Evolutionary conservation across 179 eudicot species (phyloP).

Genomic region (Beta lomatogona): DNA sequence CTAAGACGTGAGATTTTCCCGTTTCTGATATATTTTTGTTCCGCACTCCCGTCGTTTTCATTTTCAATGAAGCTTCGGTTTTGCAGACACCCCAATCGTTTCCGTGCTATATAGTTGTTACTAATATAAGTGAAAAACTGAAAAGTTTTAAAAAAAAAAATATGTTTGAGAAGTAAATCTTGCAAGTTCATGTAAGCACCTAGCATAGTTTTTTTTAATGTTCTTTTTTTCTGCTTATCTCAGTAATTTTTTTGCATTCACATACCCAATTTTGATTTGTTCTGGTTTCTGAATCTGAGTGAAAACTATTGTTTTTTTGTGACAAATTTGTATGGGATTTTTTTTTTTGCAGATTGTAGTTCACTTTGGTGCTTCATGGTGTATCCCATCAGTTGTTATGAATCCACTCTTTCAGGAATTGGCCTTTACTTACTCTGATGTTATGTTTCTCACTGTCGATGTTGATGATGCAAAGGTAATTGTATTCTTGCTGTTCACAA

Average conservation of each 20-base stretch:
- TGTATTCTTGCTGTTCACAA: not conserved
- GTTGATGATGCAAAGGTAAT: constrained; percentile 65
- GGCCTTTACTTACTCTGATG: constrained; percentile 46
- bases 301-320: not conserved
- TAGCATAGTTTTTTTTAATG: not conserved
- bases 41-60: no score
- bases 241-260: no score
- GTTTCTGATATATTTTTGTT: no score
- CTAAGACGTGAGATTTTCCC: no score
- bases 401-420: constrained; percentile 50
- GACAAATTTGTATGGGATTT: not conserved
- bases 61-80: no score
- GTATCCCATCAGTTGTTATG: constrained; percentile 72
- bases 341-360: constrained; percentile 46
- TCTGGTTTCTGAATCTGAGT: not conserved
- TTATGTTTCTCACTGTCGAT: constrained; percentile 49
- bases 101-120: no score
- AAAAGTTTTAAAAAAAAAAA: no score
- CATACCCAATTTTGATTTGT: no score
- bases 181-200: not conserved
- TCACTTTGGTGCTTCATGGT: constrained; percentile 78
- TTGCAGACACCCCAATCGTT: no score
- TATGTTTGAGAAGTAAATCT: not conserved
- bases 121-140: no score
- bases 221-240: no score